These are phyloP conservation scores for Aspergillus steynii DNA, from an alignment of 495 filamentous ascomycete species.

Conservation along the genomic window DNA sequence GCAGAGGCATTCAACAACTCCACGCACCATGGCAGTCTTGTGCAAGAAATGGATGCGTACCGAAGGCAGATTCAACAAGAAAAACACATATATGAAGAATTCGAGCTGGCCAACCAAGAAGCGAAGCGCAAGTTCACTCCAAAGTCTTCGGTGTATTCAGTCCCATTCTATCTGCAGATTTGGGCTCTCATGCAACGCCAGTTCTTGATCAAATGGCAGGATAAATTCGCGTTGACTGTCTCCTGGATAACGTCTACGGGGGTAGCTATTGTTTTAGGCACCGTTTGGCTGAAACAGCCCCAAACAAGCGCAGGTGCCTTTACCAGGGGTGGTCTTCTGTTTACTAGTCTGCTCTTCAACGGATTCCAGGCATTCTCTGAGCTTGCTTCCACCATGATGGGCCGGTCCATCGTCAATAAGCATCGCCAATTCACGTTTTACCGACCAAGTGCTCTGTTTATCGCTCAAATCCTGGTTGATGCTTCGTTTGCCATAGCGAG, in stretches of 20 bases:
- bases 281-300: slow-evolving; percentile 70
- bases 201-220: slow-evolving; percentile 81
- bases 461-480: slow-evolving; percentile 79
- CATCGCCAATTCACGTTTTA: slow-evolving; percentile 80
- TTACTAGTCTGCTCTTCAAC: slow-evolving; percentile 76
- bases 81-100: slow-evolving; percentile 68
- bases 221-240: slow-evolving; percentile 72
- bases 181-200: slow-evolving; percentile 83
- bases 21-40: slow-evolving; percentile 51
- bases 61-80: slow-evolving; percentile 58
- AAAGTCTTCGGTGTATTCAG: slow-evolving; percentile 73
- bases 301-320: slow-evolving; percentile 70
- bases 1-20: slow-evolving; percentile 69
- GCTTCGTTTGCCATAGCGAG: slow-evolving; percentile 65
- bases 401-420: slow-evolving; percentile 73
- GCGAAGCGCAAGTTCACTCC: slow-evolving; percentile 70
- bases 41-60: slow-evolving; percentile 68
- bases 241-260: slow-evolving; percentile 75
- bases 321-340: slow-evolving; percentile 74
- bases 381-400: slow-evolving; percentile 69
- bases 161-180: slow-evolving; percentile 75
- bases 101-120: slow-evolving; percentile 72
- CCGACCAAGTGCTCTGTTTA: slow-evolving; percentile 74
- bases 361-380: slow-evolving; percentile 78
- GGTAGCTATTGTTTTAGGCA: slow-evolving; percentile 76